Evolutionary conservation across 2,329 filamentous ascomycete genomes (phyloP), one percentile per base, ranked within the genome.

Genomic region (Diaporthe helianthi): DNA sequence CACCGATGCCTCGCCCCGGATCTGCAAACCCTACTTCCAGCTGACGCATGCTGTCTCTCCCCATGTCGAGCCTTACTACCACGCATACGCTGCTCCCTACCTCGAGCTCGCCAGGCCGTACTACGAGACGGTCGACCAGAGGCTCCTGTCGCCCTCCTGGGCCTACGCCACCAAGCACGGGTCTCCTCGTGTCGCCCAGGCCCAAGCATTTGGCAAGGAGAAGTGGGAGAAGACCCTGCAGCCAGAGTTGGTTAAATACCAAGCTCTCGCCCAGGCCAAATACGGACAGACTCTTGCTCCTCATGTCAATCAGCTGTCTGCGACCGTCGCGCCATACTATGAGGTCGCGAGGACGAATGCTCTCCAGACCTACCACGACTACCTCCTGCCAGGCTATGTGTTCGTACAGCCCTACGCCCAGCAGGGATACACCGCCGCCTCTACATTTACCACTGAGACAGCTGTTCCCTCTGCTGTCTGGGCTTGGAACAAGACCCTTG

Each of bases 1-100:
- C 76, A 87, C 88, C 75, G 87, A 91, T 31, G 81, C 85, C 36
- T 92, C 93, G 1, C 92, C 94, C 0, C 86, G 83, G 72, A 87
- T 98, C 71, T 99, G 96, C 86, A 90, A 90, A 76, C 90, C 92
- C 12, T 98, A 98, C 85, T 86, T 91, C 82, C 80, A 89, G 81
- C 74, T 89, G 83, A 83, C 90, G 85, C 80, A 85, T 24, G 76
- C 82, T 69, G 83, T 94, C 70, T 81, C 88, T 31, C 96, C 96
- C 4, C 91, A 95, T 78, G 76, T 97, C 38, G 85, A 90, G 74
- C 95, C 94, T 3, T 97, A 97, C 81, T 98, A 98, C 80, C 83
- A 95, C 73, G 80, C 87, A 69, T 97, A 98, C 76, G 91, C 93
- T 29, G 92, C 91, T 7, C 93, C 93, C 3, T 96, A 98, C 77